Percentiles rank a stretch among this genome's conserved stretches.
These are phyloP conservation scores for Blastocystis sp. DNA, from an alignment of 352 stramenopile species.

Conservation along the genomic window DNA sequence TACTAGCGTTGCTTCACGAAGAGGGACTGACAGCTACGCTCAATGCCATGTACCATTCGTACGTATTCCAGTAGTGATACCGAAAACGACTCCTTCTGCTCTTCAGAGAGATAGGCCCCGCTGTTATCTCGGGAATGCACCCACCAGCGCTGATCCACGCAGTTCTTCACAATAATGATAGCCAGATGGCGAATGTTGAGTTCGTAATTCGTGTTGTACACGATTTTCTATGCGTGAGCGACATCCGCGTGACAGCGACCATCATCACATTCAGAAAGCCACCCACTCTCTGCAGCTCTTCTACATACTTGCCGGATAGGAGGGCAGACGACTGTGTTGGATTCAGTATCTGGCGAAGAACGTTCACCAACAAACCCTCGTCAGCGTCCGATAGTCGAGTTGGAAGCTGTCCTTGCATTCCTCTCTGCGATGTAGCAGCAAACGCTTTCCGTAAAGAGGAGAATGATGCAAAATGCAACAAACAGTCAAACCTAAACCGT, in stretches of 20 bases:
- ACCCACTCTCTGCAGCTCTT: not conserved
- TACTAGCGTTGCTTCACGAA: constrained; percentile 17
- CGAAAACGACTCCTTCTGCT: constrained; percentile 18
- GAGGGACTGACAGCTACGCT: constrained; percentile 28
- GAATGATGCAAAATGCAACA: constrained; percentile 26
- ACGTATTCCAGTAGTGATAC: constrained; percentile 3
- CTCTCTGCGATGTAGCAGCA: not conserved
- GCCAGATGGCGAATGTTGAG: constrained; percentile 51
- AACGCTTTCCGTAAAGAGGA: no score
- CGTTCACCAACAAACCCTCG: not conserved
- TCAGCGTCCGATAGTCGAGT: not conserved
- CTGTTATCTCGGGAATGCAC: not conserved
- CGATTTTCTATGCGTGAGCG: constrained; percentile 25
- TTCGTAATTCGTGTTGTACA: constrained; percentile 37
- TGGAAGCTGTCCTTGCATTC: constrained; percentile 42
- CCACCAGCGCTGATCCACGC: constrained; percentile 53
- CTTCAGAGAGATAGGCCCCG: constrained; percentile 31
- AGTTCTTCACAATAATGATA: constrained; percentile 68
- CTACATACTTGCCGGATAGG: constrained; percentile 30
- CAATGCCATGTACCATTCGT: not conserved
- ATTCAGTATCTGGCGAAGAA: constrained; percentile 30
- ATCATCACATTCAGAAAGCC: constrained; percentile 45
- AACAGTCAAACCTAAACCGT: constrained; percentile 49
- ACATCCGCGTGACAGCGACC: not conserved
- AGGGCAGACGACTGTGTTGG: not conserved